phyloP scores from a whole-genome alignment of 2,329 filamentous ascomycete genomes.

The Aspergillus fructus region DNA sequence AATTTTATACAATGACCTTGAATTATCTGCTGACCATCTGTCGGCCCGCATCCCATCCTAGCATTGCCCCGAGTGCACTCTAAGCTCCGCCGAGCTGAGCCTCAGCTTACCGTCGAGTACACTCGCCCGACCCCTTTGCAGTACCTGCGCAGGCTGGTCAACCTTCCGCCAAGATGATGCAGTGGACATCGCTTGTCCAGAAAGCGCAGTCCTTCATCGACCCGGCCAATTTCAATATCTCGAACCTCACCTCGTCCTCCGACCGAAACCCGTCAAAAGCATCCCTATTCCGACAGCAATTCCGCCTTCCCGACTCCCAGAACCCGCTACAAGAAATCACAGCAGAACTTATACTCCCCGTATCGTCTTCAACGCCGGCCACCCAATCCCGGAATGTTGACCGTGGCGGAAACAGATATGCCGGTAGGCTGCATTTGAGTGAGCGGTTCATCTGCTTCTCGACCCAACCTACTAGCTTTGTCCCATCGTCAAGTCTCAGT shows the following conservation, averaged over 20 bases:
- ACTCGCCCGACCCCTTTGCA: neutral
- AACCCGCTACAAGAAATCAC: constrained; percentile 94
- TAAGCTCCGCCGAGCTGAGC: constrained; percentile 17
- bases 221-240: constrained; percentile 74
- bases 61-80: constrained; percentile 20
- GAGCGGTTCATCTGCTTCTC: constrained; percentile 97
- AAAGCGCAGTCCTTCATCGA: constrained; percentile 96
- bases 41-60: constrained; percentile 24
- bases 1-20: constrained; percentile 30
- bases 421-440: constrained; percentile 87
- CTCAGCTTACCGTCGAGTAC: constrained; percentile 7
- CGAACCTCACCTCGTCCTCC: constrained; percentile 68
- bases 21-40: constrained; percentile 16
- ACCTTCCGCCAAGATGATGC: constrained; percentile 51
- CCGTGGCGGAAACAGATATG: constrained; percentile 76
- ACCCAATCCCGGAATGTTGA: constrained; percentile 59
- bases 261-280: constrained; percentile 87
- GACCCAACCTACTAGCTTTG: constrained; percentile 84
- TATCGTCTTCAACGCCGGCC: constrained; percentile 56
- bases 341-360: constrained; percentile 86
- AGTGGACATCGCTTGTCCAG: constrained; percentile 80
- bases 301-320: constrained; percentile 88
- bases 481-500: constrained; percentile 73
- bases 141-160: neutral
- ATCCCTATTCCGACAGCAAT: constrained; percentile 91